Base-by-base conservation (phyloP, 441 rosid genomes). In the Hura crepitans region DNA sequence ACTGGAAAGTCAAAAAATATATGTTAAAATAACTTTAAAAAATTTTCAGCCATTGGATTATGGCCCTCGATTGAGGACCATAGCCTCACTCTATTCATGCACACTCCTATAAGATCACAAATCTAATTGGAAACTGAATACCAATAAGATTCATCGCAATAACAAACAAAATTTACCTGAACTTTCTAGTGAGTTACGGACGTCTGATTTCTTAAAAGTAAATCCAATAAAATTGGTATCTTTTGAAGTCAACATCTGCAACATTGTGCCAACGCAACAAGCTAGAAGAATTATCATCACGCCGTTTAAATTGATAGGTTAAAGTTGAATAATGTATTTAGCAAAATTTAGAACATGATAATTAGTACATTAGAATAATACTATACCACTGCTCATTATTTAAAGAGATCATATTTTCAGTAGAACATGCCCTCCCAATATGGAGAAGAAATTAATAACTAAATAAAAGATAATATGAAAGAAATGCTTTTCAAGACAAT, bases 221-320 rank as follows among this genome's bases (percentile, higher is more conserved):
- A 87, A 92, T 79, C 99, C 99, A 27, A 94, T 89, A 86, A 94
- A 94, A 75, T 92, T 90, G 72, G 79, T 84, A 79, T 94, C 99
- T 78, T 83, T 94, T 28, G 97, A 94, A 62, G 99, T 84, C 87
- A 94, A 75, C 97, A 94, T 94, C 97, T 94, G 93, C n/a, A 75
- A 61, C 71, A 77, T 25, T 28, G 77, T 49, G 78, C 27, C 74
- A 73, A 73, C 53, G 79, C 53, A 65, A 59, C 33, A n/a, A 17
- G 67, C 37, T 2, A 43, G 33, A 11, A 65, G 66, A 31, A 37
- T 62, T 67, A 69, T 37, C 47, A 72, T 15, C 46, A 35, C 23
- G 15, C 23, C 54, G 62, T 42, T 31, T 25, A 53, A 67, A 64
- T 15, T 51, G 5, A 6, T 2, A 25, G 47, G 31, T 17, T 4